phyloP scores from a whole-genome alignment of 768 basidiomycete genomes.

The Mycena maculata region DNA sequence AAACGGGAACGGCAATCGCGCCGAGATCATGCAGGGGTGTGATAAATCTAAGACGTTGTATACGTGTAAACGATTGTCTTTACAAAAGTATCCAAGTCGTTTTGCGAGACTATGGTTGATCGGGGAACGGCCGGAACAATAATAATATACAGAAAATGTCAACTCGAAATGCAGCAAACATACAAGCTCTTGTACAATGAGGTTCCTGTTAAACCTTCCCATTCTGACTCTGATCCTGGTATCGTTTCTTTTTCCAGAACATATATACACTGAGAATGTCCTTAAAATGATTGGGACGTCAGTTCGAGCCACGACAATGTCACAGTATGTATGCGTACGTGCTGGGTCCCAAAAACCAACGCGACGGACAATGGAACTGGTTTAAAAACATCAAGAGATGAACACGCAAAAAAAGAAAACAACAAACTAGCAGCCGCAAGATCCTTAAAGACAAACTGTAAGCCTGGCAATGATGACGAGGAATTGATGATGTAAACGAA shows the following conservation, averaged over 20 bases:
- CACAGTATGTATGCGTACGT: background rate
- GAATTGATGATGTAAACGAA: background rate
- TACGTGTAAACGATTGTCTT: no score
- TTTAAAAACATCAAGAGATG: background rate
- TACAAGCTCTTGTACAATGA: no score
- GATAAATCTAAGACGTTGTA: no score
- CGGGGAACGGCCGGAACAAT: no score
- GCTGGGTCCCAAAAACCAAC: conserved; percentile 26
- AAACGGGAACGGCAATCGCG: no score
- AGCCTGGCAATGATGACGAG: background rate
- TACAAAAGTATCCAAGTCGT: no score
- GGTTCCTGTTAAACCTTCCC: background rate
- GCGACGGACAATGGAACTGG: conserved; percentile 25
- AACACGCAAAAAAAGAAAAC: background rate
- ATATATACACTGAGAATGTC: conserved; percentile 9
- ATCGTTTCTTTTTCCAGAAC: conserved; percentile 11
- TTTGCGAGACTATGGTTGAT: no score
- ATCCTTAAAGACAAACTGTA: background rate
- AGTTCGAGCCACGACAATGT: background rate
- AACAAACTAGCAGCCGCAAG: background rate
- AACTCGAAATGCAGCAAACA: no score
- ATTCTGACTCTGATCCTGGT: background rate
- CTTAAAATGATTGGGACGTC: background rate
- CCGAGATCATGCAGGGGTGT: no score
- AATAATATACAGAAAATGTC: no score